Evolutionary conservation across 2,329 filamentous ascomycete genomes (phyloP).

Genomic region (Paecilomyces niveus): DNA sequence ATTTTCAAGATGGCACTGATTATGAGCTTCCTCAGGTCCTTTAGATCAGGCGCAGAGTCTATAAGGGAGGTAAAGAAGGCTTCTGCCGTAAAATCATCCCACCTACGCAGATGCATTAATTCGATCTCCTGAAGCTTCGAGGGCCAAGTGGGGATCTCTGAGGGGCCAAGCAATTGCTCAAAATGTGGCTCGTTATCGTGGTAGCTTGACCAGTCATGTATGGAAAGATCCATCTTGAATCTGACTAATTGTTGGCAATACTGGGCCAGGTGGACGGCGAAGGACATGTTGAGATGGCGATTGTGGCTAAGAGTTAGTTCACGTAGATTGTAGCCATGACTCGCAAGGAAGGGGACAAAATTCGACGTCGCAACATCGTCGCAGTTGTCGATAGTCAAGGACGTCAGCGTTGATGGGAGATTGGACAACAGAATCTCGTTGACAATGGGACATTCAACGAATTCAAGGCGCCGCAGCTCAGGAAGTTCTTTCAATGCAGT

Average conservation of each 20-base stretch:
- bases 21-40: constrained; percentile 60
- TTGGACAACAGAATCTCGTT: constrained; percentile 61
- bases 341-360: constrained; percentile 57
- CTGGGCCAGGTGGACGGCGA: constrained; percentile 58
- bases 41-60: constrained; percentile 59
- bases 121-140: constrained; percentile 62
- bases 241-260: constrained; percentile 65
- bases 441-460: constrained; percentile 68
- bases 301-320: constrained; percentile 71
- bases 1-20: constrained; percentile 74
- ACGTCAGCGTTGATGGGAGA: constrained; percentile 59
- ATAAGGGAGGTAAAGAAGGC: constrained; percentile 74
- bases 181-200: constrained; percentile 71
- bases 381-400: constrained; percentile 72
- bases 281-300: constrained; percentile 67
- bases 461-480: constrained; percentile 58
- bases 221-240: constrained; percentile 71
- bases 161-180: constrained; percentile 51
- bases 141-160: constrained; percentile 72
- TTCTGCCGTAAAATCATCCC: constrained; percentile 61
- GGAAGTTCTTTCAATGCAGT: constrained; percentile 53
- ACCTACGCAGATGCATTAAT: constrained; percentile 69
- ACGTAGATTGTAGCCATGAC: constrained; percentile 60
- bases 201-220: constrained; percentile 61
- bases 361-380: constrained; percentile 63